A percentile compares a stretch with the other conserved stretches of the same genome.
Evolutionary conservation across 139 green algal genomes (phyloP).

Genomic region (Marvania coccoides): DNA sequence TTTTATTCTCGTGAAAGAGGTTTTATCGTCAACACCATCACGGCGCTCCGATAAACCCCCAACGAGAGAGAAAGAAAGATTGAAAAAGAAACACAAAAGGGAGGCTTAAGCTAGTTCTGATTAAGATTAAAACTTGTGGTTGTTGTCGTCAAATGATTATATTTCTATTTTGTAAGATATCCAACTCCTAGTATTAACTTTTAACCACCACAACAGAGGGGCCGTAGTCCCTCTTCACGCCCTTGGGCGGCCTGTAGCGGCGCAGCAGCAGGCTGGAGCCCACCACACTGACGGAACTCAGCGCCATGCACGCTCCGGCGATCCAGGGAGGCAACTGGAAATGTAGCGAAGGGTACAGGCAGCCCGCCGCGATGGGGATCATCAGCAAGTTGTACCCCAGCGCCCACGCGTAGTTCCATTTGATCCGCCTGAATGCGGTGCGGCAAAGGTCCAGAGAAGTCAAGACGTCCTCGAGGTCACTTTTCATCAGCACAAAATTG

Average conservation of each 20-base stretch:
- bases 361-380: constrained; percentile 70
- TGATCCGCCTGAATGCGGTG: constrained; percentile 78
- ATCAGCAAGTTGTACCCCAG: constrained; percentile 90
- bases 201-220: background rate
- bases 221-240: constrained; percentile 3
- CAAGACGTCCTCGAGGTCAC: constrained; percentile 83
- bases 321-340: constrained; percentile 88
- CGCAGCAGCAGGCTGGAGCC: constrained; percentile 72
- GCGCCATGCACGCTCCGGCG: constrained; percentile 82
- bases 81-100: background rate
- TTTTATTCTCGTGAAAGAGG: no score
- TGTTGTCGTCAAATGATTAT: no score
- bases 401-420: constrained; percentile 88
- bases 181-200: no score
- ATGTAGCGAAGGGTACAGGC: constrained; percentile 48
- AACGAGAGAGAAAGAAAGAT: background rate
- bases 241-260: constrained; percentile 51
- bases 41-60: background rate
- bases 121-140: no score
- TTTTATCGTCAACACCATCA: background rate
- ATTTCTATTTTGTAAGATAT: background rate
- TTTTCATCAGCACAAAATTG: constrained; percentile 89
- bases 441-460: constrained; percentile 80
- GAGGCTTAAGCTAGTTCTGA: background rate
- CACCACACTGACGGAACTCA: constrained; percentile 81